Evolutionary conservation across 2,329 filamentous ascomycete genomes (phyloP).

Genomic region (Phaeosphaeriaceae sp.): DNA sequence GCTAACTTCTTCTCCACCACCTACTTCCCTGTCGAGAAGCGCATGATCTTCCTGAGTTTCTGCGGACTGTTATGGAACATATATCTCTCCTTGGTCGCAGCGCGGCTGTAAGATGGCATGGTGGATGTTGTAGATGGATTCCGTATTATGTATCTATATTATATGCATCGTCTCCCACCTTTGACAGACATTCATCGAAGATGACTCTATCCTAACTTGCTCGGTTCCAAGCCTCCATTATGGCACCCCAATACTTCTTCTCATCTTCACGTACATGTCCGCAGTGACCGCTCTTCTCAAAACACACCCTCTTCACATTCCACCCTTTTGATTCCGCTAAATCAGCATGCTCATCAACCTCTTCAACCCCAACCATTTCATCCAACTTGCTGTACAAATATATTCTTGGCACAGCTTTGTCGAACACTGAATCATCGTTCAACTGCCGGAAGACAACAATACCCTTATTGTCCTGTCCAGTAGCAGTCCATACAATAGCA

Average conservation of each 20-base stretch:
- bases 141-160: background rate
- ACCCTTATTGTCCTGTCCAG: constrained; percentile 34
- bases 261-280: constrained; percentile 66
- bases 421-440: constrained; percentile 37
- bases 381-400: constrained; percentile 68
- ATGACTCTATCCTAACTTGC: background rate
- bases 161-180: background rate
- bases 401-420: constrained; percentile 52
- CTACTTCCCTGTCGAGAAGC: constrained; percentile 70
- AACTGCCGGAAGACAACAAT: constrained; percentile 36
- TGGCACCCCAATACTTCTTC: constrained; percentile 63
- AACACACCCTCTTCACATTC: constrained; percentile 58
- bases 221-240: constrained; percentile 42
- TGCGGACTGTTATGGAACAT: constrained; percentile 78
- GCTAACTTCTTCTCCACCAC: constrained; percentile 76
- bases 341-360: constrained; percentile 63
- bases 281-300: constrained; percentile 66
- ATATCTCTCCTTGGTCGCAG: constrained; percentile 71
- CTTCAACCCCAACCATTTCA: constrained; percentile 62
- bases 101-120: constrained; percentile 28
- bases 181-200: background rate
- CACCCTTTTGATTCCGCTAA: constrained; percentile 59
- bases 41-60: constrained; percentile 74
- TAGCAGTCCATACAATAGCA: constrained; percentile 23
- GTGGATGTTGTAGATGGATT: background rate